Evolutionary conservation across 805 yeast genomes (phyloP), one percentile per base, ranked within the genome.

Genomic region (Nakazawaea ishiwadae): DNA sequence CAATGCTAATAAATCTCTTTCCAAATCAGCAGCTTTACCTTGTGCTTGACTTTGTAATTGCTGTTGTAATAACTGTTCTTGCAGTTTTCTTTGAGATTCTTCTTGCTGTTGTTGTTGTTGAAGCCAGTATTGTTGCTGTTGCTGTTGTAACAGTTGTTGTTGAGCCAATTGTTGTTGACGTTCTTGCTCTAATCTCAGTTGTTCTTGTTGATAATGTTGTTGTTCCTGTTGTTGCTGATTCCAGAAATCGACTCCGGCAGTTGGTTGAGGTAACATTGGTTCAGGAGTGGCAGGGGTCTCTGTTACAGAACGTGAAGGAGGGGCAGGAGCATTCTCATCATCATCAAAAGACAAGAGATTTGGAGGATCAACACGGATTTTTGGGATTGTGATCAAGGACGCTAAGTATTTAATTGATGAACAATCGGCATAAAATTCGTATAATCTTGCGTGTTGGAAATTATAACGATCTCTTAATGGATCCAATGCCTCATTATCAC

Each of bases 361-460:
- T 7, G 91, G 91, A 4, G 88, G 75, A 29, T 68, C 73, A 45
- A 61, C 59, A 1, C 79, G 69, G 44, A 83, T 66, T 48, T 79
- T 74, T 21, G 96, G 96, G 49, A 86, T 79, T 1, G 88, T 81
- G 35, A 90, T 82, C 57, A 90, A 72, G 27, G 90, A 76, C 2
- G 95, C 79, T 54, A 90, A 71, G 53, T 81, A 87, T 57, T 84
- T 83, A 47, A 91, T 77, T 0, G 91, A 77, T 5, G 91, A 83
- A 58, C 96, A 88, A 53, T 90, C 96, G 19, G 91, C 85, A 63
- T 86, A 91, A 51, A 91, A 88, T 51, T 86, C 91, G 55, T 79
- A 78, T 39, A 91, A 64, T 39, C 84, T 67, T 40, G 73, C 66
- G 51, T 79, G 84, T 58, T 88, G 95, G 15, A 81, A 69, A 49